phyloP scores from a whole-genome alignment of 2,329 filamentous ascomycete genomes.

The Diplodia seriata region DNA sequence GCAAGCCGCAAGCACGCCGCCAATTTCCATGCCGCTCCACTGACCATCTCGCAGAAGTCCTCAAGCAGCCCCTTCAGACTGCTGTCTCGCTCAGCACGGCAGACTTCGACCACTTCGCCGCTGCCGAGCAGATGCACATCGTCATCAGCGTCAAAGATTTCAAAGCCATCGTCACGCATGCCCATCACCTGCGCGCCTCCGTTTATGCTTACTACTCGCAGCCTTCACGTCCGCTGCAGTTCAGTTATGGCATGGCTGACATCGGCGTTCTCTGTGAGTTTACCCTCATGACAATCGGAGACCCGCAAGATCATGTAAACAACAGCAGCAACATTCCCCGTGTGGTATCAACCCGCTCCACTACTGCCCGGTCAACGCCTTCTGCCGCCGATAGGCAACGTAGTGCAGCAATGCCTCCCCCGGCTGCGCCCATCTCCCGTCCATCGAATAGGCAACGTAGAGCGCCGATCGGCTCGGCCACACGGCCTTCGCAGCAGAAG shows the following conservation, averaged over 20 bases:
- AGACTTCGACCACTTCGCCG: conserved; percentile 77
- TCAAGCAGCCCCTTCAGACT: conserved; percentile 82
- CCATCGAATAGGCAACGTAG: conserved; percentile 41
- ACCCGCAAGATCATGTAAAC: conserved; percentile 47
- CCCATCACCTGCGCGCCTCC: conserved; percentile 70
- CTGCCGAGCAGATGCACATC: conserved; percentile 78
- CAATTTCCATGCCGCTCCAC: background rate
- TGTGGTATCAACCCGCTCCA: conserved; percentile 48
- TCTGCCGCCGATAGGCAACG: conserved; percentile 3
- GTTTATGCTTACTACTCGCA: conserved; percentile 73
- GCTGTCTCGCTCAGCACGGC: conserved; percentile 78
- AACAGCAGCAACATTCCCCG: conserved; percentile 43
- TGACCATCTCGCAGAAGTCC: conserved; percentile 61
- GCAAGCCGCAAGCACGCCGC: conserved; percentile 42
- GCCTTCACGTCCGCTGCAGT: conserved; percentile 73
- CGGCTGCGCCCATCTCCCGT: conserved; percentile 45
- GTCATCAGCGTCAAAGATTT: conserved; percentile 85
- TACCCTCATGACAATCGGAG: conserved; percentile 81
- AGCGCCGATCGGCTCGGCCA: conserved; percentile 40
- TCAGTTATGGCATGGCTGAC: conserved; percentile 66
- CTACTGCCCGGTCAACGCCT: conserved; percentile 38
- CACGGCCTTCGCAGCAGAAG: conserved; percentile 40
- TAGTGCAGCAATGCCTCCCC: conserved; percentile 52
- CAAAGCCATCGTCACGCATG: conserved; percentile 77
- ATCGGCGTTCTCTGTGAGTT: conserved; percentile 77